These are phyloP conservation scores for Suhomyces sp. DNA, from an alignment of 805 yeast species.

Conservation along the genomic window DNA sequence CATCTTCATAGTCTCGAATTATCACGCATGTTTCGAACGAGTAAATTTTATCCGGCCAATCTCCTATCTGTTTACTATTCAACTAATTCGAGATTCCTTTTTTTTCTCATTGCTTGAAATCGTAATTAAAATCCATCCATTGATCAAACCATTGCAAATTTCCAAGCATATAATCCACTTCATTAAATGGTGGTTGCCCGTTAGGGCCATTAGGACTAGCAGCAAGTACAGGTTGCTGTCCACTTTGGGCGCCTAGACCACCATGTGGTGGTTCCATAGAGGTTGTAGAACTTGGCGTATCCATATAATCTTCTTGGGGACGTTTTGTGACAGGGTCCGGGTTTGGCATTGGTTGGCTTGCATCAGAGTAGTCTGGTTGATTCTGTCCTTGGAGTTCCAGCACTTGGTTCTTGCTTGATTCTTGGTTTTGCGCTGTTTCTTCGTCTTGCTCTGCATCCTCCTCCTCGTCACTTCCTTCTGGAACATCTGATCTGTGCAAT, in stretches of 20 bases:
- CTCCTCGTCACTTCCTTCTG: conserved; percentile 4
- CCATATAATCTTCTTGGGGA: background rate
- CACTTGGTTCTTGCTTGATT: background rate
- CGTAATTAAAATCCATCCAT: conserved; percentile 38
- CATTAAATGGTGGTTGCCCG: conserved; percentile 2
- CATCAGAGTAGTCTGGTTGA: background rate
- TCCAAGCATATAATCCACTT: conserved; percentile 27
- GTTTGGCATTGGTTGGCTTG: too few relatives aligned
- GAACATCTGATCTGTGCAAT: conserved; percentile 11
- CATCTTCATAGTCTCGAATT: too few relatives aligned
- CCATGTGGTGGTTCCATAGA: too few relatives aligned
- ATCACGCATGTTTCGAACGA: background rate
- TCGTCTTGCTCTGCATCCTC: background rate
- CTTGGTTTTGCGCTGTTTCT: conserved; percentile 1
- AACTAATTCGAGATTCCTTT: background rate
- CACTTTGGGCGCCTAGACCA: conserved; percentile 1
- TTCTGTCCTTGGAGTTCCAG: background rate
- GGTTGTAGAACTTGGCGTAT: conserved; percentile 9
- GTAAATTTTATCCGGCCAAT: background rate
- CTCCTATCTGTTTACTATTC: too few relatives aligned
- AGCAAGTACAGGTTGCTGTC: background rate
- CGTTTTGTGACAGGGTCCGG: background rate
- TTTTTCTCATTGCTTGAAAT: conserved; percentile 4
- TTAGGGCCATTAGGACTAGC: background rate
- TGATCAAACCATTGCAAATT: conserved; percentile 58